These are phyloP conservation scores for Cronartium ribicola DNA, from an alignment of 1,284 basidiomycete species.

Conservation along the genomic window DNA sequence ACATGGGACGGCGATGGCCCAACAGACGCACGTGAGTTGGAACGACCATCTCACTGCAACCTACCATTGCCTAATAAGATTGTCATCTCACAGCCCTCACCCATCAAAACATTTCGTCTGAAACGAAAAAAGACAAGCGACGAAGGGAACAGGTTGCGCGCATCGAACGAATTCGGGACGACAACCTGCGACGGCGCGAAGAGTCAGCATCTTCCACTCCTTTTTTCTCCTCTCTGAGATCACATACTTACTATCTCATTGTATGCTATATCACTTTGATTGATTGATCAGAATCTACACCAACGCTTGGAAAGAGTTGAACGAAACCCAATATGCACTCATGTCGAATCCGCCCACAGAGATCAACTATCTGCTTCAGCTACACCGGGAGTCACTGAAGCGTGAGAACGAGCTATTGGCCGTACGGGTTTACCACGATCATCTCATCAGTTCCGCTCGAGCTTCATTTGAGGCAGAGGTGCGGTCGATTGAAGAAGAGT, in stretches of 20 bases:
- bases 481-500: constrained; percentile 55
- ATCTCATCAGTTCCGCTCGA: constrained; percentile 50
- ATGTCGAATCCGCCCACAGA: constrained; percentile 53
- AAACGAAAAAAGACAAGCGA: constrained; percentile 56
- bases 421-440: constrained; percentile 54
- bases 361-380: constrained; percentile 53
- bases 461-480: constrained; percentile 55
- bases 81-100: background rate
- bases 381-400: constrained; percentile 55
- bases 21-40: background rate
- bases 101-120: background rate
- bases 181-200: constrained; percentile 54
- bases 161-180: constrained; percentile 55
- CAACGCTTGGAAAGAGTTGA: constrained; percentile 45
- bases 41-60: background rate
- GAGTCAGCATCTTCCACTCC: constrained; percentile 50
- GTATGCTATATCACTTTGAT: constrained; percentile 27
- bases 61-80: background rate
- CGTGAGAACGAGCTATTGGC: constrained; percentile 55
- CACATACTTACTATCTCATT: background rate
- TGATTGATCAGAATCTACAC: constrained; percentile 43
- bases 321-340: constrained; percentile 45
- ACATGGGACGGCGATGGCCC: background rate
- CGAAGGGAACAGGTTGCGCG: constrained; percentile 56
- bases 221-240: background rate